Evolutionary conservation across 2,329 filamentous ascomycete species (phyloP).

Genomic region (Microcyclospora tardicrescens): DNA sequence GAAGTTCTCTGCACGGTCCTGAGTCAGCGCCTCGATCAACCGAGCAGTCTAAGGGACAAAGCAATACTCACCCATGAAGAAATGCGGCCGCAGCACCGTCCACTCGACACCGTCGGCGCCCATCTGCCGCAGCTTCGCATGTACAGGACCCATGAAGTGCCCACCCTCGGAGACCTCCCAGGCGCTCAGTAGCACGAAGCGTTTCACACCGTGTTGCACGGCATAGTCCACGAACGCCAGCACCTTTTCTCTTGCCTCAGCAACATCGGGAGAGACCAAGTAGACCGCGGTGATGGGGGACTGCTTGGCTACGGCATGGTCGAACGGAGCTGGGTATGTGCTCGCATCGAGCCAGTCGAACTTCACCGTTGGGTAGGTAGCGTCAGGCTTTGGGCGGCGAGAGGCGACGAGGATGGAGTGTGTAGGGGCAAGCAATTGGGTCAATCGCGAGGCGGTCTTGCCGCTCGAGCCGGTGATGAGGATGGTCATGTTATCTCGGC

Average conservation of each 20-base stretch:
- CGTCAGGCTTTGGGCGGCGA: conserved; percentile 2
- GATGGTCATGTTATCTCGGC: conserved; percentile 10
- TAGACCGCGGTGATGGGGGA: conserved; percentile 27
- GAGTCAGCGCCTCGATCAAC: not conserved
- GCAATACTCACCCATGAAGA: conserved; percentile 33
- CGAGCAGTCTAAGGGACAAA: not conserved
- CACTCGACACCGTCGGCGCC: conserved; percentile 25
- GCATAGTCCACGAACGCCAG: conserved; percentile 33
- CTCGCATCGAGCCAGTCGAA: conserved; percentile 36
- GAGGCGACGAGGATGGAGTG: not conserved
- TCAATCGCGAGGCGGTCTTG: conserved; percentile 8
- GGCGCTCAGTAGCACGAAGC: conserved; percentile 33
- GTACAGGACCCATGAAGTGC: conserved; percentile 4
- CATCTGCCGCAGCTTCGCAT: conserved; percentile 10
- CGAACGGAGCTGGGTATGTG: conserved; percentile 29
- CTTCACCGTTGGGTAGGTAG: conserved; percentile 3
- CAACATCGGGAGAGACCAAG: conserved; percentile 27
- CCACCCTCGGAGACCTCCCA: conserved; percentile 6
- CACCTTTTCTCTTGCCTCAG: conserved; percentile 24
- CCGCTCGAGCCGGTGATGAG: conserved; percentile 10
- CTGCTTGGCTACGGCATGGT: conserved; percentile 3
- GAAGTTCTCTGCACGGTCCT: conserved; percentile 32
- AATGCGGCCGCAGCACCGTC: conserved; percentile 34
- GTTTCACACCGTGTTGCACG: conserved; percentile 22
- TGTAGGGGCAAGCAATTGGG: conserved; percentile 3